A percentile compares a stretch with the other conserved stretches of the same genome.
These are phyloP conservation scores for Dalbergia oliveri DNA, from an alignment of 306 rosid species.

Conservation along the genomic window DNA sequence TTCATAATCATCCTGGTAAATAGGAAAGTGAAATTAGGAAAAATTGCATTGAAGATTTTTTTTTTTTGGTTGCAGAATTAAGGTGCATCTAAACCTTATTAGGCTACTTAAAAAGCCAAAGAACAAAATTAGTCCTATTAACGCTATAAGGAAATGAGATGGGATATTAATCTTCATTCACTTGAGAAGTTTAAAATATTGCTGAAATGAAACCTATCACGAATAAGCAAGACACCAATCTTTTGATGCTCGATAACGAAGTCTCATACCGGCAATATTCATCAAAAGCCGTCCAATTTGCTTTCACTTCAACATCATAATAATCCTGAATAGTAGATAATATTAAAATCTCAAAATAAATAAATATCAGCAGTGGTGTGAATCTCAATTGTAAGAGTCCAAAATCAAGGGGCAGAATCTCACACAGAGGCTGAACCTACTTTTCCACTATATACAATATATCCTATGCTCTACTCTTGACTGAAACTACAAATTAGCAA, in stretches of 20 bases:
- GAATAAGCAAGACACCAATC: conserved; percentile 24
- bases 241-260: conserved; percentile 39
- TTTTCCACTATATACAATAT: not conserved
- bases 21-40: not conserved
- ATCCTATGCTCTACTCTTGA: not conserved
- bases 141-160: conserved; percentile 4
- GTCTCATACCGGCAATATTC: conserved; percentile 75
- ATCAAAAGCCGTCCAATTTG: conserved; percentile 74
- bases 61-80: not conserved
- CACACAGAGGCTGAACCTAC: not conserved
- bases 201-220: conserved; percentile 32
- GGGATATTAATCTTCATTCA: not conserved
- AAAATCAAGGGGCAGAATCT: not conserved
- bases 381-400: not conserved
- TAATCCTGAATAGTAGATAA: conserved; percentile 55
- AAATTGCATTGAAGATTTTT: not conserved
- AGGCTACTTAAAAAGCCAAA: conserved; percentile 24
- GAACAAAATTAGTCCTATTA: conserved; percentile 27
- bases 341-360: conserved; percentile 41
- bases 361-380: not conserved
- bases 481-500: not conserved
- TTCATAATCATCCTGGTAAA: conserved; percentile 12
- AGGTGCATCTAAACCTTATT: conserved; percentile 4
- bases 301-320: conserved; percentile 66
- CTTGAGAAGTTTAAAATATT: conserved; percentile 26